Percentiles rank a stretch among this genome's conserved stretches.
These are phyloP conservation scores for Prunus salicina DNA, from an alignment of 306 rosid genomes.

Conservation along the genomic window DNA sequence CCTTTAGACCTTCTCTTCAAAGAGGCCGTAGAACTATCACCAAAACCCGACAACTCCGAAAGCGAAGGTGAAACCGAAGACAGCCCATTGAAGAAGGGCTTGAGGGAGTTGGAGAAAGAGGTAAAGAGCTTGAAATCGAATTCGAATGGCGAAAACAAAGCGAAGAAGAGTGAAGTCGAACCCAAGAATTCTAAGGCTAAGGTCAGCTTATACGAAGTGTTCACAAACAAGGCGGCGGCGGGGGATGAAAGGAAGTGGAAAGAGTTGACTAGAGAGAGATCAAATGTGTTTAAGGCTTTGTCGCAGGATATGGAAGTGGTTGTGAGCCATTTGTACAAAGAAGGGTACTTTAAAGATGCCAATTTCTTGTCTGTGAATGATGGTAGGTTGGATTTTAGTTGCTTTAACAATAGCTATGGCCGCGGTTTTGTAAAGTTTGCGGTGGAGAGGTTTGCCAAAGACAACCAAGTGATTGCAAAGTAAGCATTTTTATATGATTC, in stretches of 20 bases:
- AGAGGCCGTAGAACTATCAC: constrained; percentile 32
- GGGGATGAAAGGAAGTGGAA: not conserved
- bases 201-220: constrained; percentile 29
- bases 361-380: constrained; percentile 33
- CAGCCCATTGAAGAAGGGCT: constrained; percentile 21
- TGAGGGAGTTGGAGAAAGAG: constrained; percentile 32
- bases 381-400: constrained; percentile 39
- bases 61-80: not conserved
- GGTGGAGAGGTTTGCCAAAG: constrained; percentile 42
- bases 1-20: constrained; percentile 43
- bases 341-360: constrained; percentile 64
- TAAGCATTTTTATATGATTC: constrained; percentile 30
- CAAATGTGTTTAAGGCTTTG: constrained; percentile 35
- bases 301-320: constrained; percentile 55
- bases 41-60: constrained; percentile 13
- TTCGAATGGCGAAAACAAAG: not conserved
- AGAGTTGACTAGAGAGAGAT: constrained; percentile 21
- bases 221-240: constrained; percentile 15
- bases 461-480: constrained; percentile 71
- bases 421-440: constrained; percentile 44
- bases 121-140: constrained; percentile 23
- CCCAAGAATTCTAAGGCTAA: constrained; percentile 9
- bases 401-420: constrained; percentile 43
- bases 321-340: constrained; percentile 39
- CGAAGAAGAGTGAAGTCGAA: not conserved